These are phyloP conservation scores for Actinidia arguta DNA, from an alignment of 179 eudicot genomes.

Conservation along the genomic window DNA sequence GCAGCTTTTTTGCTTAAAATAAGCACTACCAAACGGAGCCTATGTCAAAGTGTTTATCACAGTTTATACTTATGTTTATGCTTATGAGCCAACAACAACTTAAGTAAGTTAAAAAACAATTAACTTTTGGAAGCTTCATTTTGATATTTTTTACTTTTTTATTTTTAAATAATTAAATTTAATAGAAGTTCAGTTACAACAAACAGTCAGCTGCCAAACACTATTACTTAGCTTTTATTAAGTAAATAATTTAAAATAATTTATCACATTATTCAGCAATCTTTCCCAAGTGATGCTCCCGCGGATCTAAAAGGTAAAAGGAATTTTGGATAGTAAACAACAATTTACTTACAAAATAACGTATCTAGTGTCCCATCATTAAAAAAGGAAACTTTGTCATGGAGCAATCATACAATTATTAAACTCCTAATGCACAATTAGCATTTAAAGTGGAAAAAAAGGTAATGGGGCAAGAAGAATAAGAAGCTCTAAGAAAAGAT, in stretches of 20 bases:
- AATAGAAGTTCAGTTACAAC: no score
- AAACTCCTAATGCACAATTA: not conserved
- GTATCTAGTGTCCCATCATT: slow-evolving; percentile 13
- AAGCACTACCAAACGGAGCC: no score
- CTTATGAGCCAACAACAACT: no score
- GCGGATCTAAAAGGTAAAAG: not conserved
- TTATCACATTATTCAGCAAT: not conserved
- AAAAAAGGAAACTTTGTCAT: not conserved
- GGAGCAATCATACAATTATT: slow-evolving; percentile 7
- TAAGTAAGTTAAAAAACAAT: no score
- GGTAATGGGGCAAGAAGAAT: not conserved
- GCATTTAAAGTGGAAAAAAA: not conserved
- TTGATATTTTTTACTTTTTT: no score
- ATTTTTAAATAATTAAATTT: no score
- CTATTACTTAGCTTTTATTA: no score
- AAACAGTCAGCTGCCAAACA: no score
- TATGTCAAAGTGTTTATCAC: no score
- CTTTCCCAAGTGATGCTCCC: not conserved
- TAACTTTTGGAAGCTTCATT: no score
- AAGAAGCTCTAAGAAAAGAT: slow-evolving; percentile 18
- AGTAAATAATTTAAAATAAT: not conserved
- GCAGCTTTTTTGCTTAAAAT: no score
- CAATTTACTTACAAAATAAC: not conserved
- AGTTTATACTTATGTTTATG: no score
- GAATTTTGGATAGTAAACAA: not conserved